Evolutionary conservation across 257 asterid species (phyloP).

Genomic region (Primulina huaijiensis): DNA sequence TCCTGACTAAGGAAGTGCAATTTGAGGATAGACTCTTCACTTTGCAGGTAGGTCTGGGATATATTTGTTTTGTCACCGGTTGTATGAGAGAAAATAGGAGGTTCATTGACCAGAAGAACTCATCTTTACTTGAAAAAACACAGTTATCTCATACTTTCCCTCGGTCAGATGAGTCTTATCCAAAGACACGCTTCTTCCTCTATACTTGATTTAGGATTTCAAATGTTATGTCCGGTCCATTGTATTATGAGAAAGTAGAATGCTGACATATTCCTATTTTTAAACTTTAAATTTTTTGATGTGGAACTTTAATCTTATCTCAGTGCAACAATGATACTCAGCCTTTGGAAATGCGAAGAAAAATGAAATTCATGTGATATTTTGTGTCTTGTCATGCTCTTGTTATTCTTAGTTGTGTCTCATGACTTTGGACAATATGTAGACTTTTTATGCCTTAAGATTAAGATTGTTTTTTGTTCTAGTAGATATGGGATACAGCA

Average conservation of each 20-base stretch:
- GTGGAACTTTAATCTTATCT: not conserved
- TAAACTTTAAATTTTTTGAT: not conserved
- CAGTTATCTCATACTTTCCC: not conserved
- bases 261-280: no score
- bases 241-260: not conserved
- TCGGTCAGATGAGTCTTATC: not conserved
- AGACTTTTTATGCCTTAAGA: no score
- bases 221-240: not conserved
- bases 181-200: not conserved
- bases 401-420: not conserved
- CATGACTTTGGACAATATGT: not conserved
- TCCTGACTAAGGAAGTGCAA: constrained; percentile 47
- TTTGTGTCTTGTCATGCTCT: not conserved
- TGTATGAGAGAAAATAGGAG: not conserved
- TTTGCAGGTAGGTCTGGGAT: constrained; percentile 37
- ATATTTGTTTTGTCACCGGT: not conserved
- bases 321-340: not conserved
- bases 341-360: not conserved
- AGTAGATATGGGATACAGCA: constrained; percentile 70
- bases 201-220: not conserved
- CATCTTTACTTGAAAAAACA: not conserved
- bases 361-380: not conserved
- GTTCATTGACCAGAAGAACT: not conserved
- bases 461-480: not conserved
- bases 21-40: constrained; percentile 51